Percentiles rank a stretch among this genome's conserved stretches.
These are phyloP conservation scores for Saturnispora mendoncae DNA, from an alignment of 805 yeast genomes.

Conservation along the genomic window DNA sequence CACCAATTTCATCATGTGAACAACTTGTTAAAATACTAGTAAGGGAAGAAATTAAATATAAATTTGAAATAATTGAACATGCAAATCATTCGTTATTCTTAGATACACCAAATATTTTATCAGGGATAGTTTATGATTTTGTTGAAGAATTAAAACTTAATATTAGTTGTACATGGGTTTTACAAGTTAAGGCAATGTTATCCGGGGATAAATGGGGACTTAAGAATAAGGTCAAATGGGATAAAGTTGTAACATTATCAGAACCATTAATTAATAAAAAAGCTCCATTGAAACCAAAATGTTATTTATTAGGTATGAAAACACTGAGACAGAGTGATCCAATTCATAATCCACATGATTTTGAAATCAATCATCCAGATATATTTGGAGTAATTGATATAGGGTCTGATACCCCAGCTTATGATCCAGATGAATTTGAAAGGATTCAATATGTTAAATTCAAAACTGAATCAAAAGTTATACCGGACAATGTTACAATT, in stretches of 20 bases:
- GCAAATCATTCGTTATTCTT: conserved; percentile 62
- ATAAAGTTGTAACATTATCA: conserved; percentile 43
- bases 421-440: conserved; percentile 48
- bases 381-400: conserved; percentile 59
- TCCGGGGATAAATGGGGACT: conserved; percentile 73
- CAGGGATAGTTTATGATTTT: conserved; percentile 55
- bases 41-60: conserved; percentile 23
- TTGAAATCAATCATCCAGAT: conserved; percentile 44
- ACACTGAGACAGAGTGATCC: conserved; percentile 59
- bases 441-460: conserved; percentile 56
- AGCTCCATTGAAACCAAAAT: conserved; percentile 22
- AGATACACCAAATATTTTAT: conserved; percentile 53
- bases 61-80: conserved; percentile 32
- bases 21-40: background rate
- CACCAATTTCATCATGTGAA: conserved; percentile 34
- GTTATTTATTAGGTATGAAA: conserved; percentile 63
- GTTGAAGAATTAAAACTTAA: conserved; percentile 39
- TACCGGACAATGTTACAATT: conserved; percentile 56
- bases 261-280: conserved; percentile 30
- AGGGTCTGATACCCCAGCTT: conserved; percentile 62
- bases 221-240: conserved; percentile 70
- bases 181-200: conserved; percentile 50
- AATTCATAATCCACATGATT: conserved; percentile 45
- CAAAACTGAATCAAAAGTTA: conserved; percentile 71
- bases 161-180: conserved; percentile 64